Evolutionary conservation across 768 basidiomycete genomes (phyloP).

Genomic region (Myochromella boudieri): DNA sequence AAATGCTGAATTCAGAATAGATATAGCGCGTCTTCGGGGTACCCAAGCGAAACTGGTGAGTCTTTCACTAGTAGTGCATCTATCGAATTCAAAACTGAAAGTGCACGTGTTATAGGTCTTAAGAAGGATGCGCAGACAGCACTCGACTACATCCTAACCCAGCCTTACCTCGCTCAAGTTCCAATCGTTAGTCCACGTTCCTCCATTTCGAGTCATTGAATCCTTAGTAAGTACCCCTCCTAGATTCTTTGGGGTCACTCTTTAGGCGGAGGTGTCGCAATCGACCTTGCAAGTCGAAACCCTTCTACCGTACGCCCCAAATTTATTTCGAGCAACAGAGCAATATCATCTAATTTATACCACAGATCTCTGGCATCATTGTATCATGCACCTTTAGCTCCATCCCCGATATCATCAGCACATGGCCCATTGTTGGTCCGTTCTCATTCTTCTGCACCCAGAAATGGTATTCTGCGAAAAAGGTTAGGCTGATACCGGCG

Average conservation of each 20-base stretch:
- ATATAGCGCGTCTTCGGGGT: conserved; percentile 79
- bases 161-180: conserved; percentile 58
- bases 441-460: conserved; percentile 75
- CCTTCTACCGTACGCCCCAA: conserved; percentile 46
- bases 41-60: conserved; percentile 75
- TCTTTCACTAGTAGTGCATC: too few species aligned
- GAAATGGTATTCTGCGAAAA: conserved; percentile 74
- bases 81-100: too few species aligned
- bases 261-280: conserved; percentile 86
- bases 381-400: conserved; percentile 90
- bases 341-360: neutral
- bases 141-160: conserved; percentile 61
- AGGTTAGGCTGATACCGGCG: conserved; percentile 54
- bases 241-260: conserved; percentile 74
- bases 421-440: conserved; percentile 62
- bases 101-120: conserved; percentile 44
- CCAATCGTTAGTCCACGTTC: conserved; percentile 49
- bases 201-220: neutral
- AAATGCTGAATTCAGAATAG: conserved; percentile 32
- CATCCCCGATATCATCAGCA: conserved; percentile 68
- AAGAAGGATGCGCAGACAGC: conserved; percentile 78
- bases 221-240: neutral
- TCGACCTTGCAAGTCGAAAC: conserved; percentile 77
- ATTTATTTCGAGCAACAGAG: neutral
- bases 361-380: conserved; percentile 66